Evolutionary conservation across 2,329 filamentous ascomycete genomes (phyloP).

Genomic region (Huntiella abstrusa): DNA sequence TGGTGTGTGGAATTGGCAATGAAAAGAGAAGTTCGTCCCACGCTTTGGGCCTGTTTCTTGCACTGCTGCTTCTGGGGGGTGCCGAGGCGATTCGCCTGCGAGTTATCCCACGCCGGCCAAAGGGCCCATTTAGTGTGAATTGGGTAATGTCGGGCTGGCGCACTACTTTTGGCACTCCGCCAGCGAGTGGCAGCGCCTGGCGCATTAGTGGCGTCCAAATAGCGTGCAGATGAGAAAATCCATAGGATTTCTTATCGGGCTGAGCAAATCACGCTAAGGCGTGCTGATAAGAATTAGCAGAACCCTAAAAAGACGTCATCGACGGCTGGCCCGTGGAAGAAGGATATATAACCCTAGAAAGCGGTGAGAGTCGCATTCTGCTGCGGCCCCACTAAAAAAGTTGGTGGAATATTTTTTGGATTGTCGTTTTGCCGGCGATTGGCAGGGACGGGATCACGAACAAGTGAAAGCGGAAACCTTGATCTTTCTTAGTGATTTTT

Average conservation of each 20-base stretch:
- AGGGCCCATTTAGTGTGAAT: constrained; percentile 1
- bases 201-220: too few species aligned
- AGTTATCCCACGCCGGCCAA: constrained; percentile 2
- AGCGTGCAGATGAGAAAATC: too few species aligned
- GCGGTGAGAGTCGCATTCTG: constrained; percentile 9
- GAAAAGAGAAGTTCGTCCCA: background rate
- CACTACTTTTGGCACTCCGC: background rate
- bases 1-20: background rate
- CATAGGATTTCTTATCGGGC: too few species aligned
- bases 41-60: too few species aligned
- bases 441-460: background rate
- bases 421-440: constrained; percentile 6
- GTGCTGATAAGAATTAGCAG: too few species aligned
- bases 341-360: constrained; percentile 1
- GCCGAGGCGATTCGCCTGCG: constrained; percentile 11
- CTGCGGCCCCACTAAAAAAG: constrained; percentile 12
- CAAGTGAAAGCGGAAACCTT: background rate
- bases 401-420: constrained; percentile 3
- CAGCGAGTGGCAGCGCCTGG: background rate
- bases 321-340: too few species aligned
- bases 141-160: background rate
- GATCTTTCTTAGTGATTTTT: background rate
- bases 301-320: too few species aligned
- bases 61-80: background rate
- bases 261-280: too few species aligned